Conservation (phyloP, 2,329 filamentous ascomycete genomes). For the Helicocarpus griseus region DNA sequence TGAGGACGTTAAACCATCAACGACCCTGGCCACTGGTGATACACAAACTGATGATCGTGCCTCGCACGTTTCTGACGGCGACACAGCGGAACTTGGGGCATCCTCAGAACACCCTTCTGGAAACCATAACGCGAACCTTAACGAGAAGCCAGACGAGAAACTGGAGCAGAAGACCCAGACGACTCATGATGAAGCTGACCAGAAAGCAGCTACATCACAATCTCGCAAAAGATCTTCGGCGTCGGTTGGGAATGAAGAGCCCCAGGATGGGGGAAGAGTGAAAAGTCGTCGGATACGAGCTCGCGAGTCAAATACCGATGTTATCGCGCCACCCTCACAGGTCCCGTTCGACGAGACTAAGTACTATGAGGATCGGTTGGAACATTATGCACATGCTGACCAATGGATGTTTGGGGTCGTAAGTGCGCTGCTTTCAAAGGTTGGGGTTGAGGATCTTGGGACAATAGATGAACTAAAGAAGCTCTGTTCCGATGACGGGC, state of each 20-base stretch:
- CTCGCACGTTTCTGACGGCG: neutral
- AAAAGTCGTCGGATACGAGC: constrained; percentile 54
- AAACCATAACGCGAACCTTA: neutral
- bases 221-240: constrained; percentile 52
- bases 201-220: constrained; percentile 24
- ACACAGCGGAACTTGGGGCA: neutral
- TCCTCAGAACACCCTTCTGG: neutral
- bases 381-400: constrained; percentile 45
- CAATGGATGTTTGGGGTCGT: constrained; percentile 47
- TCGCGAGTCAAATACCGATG: constrained; percentile 46
- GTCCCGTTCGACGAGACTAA: constrained; percentile 42
- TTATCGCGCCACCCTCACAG: constrained; percentile 35
- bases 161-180: constrained; percentile 13
- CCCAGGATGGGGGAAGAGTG: constrained; percentile 44
- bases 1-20: neutral
- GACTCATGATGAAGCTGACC: constrained; percentile 20
- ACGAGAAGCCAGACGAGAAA: constrained; percentile 1
- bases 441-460: constrained; percentile 39
- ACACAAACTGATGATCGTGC: neutral
- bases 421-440: constrained; percentile 41
- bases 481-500: constrained; percentile 13
- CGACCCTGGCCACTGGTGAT: neutral
- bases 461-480: constrained; percentile 30
- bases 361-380: constrained; percentile 46
- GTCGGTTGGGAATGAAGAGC: constrained; percentile 49